Evolutionary conservation across 2,329 filamentous ascomycete genomes (phyloP), one percentile per base, ranked within the genome.

Genomic region (Calonectria leucothoes): DNA sequence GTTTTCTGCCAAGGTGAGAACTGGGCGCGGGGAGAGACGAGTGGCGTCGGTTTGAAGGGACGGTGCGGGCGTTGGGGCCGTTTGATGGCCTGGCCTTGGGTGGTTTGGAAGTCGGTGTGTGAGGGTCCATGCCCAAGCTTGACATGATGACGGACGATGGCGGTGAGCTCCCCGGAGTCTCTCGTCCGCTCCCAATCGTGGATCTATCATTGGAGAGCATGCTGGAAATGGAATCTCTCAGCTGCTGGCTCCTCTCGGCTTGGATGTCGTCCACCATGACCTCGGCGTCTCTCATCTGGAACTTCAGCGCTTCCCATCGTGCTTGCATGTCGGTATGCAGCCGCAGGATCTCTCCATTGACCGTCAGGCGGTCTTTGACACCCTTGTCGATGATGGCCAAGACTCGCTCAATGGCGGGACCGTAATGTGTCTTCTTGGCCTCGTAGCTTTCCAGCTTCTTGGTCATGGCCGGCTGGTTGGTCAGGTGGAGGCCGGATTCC

Each of bases 401-500:
- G 10, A 99, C 95, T 51, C 96, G 91, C 82, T 97, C 95, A 82
- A 99, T 97, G 2, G 97, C 96, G 12, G 96, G 95, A 1, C 95
- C 94, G 81, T 98, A 99, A 83, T 98, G 96, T 72, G 92, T 92
- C 84, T 96, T 97, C 88, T 98, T 99, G 52, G 94, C 95, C 82
- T 98, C 96, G 83, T 98, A 99, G 79, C 91, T 97, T 83, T 98
- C 95, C 51, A 98, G 92, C 83, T 95, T 96, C 86, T 97, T 97
- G 74, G 89, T 88, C 85, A 97, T 90, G 2, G 88, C 87, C 7
- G 92, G 87, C 27, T 92, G 91, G 80, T 94, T 95, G 15, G 93
- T 93, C 72, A 95, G 85, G 76, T 97, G 93, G 80, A 93, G 89
- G 10, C 93, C 93, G 14, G 91, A 88, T 72, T 98, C 94, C 20